Percentiles rank a stretch among this genome's conserved stretches.
phyloP scores from a whole-genome alignment of 345 rosid species.

The Noccaea bulbosa region DNA sequence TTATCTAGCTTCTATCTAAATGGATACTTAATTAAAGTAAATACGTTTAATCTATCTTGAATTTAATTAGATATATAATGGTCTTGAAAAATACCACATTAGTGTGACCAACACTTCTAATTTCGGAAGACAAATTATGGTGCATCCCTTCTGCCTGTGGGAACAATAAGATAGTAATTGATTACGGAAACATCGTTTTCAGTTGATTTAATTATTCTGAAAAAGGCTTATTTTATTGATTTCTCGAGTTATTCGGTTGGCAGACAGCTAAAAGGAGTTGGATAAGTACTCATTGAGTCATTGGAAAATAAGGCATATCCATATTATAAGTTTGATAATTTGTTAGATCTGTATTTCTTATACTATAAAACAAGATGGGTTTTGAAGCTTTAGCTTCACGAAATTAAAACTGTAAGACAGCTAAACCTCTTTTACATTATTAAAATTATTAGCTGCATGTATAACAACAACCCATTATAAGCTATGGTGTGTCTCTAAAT shows the following conservation, averaged over 20 bases:
- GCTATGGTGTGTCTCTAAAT: slow-evolving; percentile 1
- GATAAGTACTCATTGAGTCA: slow-evolving; percentile 40
- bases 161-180: neutral
- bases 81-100: neutral
- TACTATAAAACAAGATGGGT: slow-evolving; percentile 2
- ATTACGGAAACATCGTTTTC: slow-evolving; percentile 30
- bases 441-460: neutral
- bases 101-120: neutral
- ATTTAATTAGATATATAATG: neutral
- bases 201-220: slow-evolving; percentile 11
- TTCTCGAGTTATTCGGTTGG: slow-evolving; percentile 39
- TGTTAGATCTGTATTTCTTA: slow-evolving; percentile 19
- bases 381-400: slow-evolving; percentile 17
- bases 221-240: slow-evolving; percentile 19
- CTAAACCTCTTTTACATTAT: slow-evolving; percentile 23
- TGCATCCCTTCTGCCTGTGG: slow-evolving; percentile 20
- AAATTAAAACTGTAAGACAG: slow-evolving; percentile 29
- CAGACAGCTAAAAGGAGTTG: slow-evolving; percentile 48
- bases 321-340: slow-evolving; percentile 25
- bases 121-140: slow-evolving; percentile 9
- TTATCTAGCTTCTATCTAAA: neutral
- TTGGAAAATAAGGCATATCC: slow-evolving; percentile 24
- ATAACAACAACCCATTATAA: slow-evolving; percentile 15
- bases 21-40: neutral
- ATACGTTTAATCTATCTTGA: neutral